Base-by-base conservation (phyloP, 2,329 filamentous ascomycete species). In the Cladosporium cucumerinum region DNA sequence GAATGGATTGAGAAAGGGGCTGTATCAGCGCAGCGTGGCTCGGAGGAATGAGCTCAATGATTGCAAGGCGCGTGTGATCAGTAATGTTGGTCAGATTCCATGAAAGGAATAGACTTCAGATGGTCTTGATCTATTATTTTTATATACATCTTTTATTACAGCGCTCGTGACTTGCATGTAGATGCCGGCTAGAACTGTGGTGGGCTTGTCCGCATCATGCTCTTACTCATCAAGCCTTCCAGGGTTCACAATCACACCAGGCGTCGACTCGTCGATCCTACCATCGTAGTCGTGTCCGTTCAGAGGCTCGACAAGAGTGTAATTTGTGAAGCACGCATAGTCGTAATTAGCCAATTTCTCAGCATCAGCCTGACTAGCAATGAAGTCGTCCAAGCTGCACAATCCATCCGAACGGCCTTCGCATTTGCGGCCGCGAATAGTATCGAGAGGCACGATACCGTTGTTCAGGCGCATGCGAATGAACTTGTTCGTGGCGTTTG, bases 401-500 rank as follows among this genome's bases (percentile, higher is more conserved):
- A 84, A 58, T 1, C 81, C 82, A 69, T 84, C 82, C 3, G 76
- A 74, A 21, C 82, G 73, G 43, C 75, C 75, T 14, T 71, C 73
- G 62, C 81, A 84, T 14, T 69, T 67, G 3, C 82, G 81, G n/a
- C 80, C 81, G 23, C 81, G 78, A 64, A 84, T 82, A 0, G 77
- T 80, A 57, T 79, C 73, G 18, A 84, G 70, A 0, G 82, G 82
- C 55, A 84, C 61, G 64, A 84, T 80, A 26, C 80, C 82, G 65
- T 81, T 79, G 71, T 84, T 84, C 48, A 84, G 70, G 16, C 82
- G 77, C 78, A 82, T 80, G 21, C 82, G 78, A 55, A 84, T 68
- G 67, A 83, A 83, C 65, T 83, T 84, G 75, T 82, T 64, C 8
- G 78, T 72, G 1, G 76, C 75, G 28, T 73, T 72, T 25, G 70